These are phyloP conservation scores for Clarireedia homoeocarpa DNA, from an alignment of 2,329 filamentous ascomycete species.

Conservation along the genomic window DNA sequence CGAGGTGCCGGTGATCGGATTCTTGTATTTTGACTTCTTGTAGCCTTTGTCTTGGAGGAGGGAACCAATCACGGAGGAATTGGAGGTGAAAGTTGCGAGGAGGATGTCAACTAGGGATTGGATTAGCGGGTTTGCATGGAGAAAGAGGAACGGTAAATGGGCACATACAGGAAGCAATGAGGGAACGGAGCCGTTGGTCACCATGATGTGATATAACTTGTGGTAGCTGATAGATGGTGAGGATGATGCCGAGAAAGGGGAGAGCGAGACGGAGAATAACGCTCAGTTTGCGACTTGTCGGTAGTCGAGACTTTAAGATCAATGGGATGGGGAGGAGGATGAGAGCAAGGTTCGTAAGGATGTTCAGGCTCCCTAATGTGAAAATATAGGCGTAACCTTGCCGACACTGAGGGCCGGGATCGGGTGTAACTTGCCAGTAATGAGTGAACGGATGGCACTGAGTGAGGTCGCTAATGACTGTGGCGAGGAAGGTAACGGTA, in stretches of 20 bases:
- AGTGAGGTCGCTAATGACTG: constrained; percentile 69
- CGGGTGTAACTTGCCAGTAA: constrained; percentile 74
- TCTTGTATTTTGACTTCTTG: constrained; percentile 75
- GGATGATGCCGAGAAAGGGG: constrained; percentile 67
- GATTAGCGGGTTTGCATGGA: background rate
- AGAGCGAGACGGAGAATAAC: constrained; percentile 1
- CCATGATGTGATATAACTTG: constrained; percentile 61
- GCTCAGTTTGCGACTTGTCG: constrained; percentile 28
- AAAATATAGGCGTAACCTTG: constrained; percentile 78
- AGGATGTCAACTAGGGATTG: constrained; percentile 59
- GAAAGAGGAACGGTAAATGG: background rate
- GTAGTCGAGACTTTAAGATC: constrained; percentile 70
- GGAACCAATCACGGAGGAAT: constrained; percentile 80
- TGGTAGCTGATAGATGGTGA: constrained; percentile 72
- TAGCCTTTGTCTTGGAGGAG: constrained; percentile 83
- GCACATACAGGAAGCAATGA: constrained; percentile 60
- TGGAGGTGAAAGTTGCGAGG: constrained; percentile 79
- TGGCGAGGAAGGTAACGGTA: constrained; percentile 64
- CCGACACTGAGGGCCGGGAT: constrained; percentile 77
- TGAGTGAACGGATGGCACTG: constrained; percentile 72
- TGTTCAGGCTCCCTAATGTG: constrained; percentile 77
- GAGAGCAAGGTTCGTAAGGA: constrained; percentile 79
- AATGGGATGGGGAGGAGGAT: constrained; percentile 84
- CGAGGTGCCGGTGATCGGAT: background rate
- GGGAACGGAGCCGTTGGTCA: constrained; percentile 74